Base-by-base conservation (phyloP, 2,329 filamentous ascomycete genomes). In the Fusarium sp. region DNA sequence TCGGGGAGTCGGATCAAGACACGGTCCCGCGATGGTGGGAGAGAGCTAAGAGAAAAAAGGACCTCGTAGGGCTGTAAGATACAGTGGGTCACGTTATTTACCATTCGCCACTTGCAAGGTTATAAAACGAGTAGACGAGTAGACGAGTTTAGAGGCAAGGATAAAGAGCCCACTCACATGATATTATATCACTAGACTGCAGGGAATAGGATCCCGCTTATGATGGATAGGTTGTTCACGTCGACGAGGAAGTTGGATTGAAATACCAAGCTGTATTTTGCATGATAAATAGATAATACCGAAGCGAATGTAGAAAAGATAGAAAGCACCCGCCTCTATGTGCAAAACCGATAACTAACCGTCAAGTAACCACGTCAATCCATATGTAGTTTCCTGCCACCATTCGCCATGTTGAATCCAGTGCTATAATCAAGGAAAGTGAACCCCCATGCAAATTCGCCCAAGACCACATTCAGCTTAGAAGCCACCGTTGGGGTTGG, bases 401-500 rank as follows among this genome's bases (percentile, higher is more conserved):
- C 38, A 27, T 23, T 21, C 17, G 53, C 41, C 46, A 50, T 49
- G 13, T 13, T 19, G 19, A 32, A 36, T n/a, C 44, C 25, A 49
- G 52, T 37, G 29, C 36, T 17, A 19, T 8, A 19, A 15, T 49
- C 4, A 57, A 49, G 31, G 29, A 43, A 52, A 41, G n/a, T 27
- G 11, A 44, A 31, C n/a, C 35, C 21, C 49, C 46, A 35, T 27
- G 4, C 15, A 44, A 23, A 27, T 8, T 8, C 7, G 14, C 8
- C 14, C 7, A 5, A 37, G 4, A 11, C 1, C 9, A 15, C 7
- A 17, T 3, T 6, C 9, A 42, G 37, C 38, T 68, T 68, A 68
- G 44, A 79, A 76, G 8, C 78, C 77, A 7, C 74, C 68, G 32
- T 70, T 58, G 33, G 78, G 78, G 68, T 79, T 78, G 54, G 77